Evolutionary conservation across 345 rosid genomes (phyloP).

Genomic region (Erysimum cheiranthoides): DNA sequence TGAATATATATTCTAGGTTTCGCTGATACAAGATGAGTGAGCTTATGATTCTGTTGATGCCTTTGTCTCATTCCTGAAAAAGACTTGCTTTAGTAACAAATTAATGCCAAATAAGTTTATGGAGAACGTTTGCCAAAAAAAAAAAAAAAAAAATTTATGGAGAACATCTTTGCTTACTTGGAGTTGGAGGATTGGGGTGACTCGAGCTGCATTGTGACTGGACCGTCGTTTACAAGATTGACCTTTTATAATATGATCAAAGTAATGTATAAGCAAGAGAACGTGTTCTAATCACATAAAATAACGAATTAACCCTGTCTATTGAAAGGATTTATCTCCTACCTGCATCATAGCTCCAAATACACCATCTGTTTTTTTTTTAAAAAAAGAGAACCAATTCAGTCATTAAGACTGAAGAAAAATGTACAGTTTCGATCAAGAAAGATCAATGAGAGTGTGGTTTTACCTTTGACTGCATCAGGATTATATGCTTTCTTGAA

Average conservation of each 20-base stretch:
- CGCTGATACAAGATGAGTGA: neutral
- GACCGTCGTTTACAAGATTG: constrained; percentile 85
- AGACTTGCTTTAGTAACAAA: constrained; percentile 17
- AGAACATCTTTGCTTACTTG: constrained; percentile 53
- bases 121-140: too few relatives aligned
- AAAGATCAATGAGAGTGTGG: neutral
- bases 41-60: constrained; percentile 41
- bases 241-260: constrained; percentile 52
- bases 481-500: constrained; percentile 64
- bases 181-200: constrained; percentile 69
- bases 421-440: neutral
- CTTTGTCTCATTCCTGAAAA: constrained; percentile 44
- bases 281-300: constrained; percentile 1
- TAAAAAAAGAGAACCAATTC: neutral
- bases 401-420: neutral
- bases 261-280: constrained; percentile 6
- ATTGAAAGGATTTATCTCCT: constrained; percentile 1
- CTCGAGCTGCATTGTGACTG: constrained; percentile 90
- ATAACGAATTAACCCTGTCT: neutral
- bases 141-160: too few relatives aligned
- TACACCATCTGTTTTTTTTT: constrained; percentile 61
- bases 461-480: constrained; percentile 68
- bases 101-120: neutral
- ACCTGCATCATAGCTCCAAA: constrained; percentile 97
- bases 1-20: neutral